These are phyloP conservation scores for Aspergillus sojae DNA, from an alignment of 2,329 filamentous ascomycete genomes.

Conservation along the genomic window DNA sequence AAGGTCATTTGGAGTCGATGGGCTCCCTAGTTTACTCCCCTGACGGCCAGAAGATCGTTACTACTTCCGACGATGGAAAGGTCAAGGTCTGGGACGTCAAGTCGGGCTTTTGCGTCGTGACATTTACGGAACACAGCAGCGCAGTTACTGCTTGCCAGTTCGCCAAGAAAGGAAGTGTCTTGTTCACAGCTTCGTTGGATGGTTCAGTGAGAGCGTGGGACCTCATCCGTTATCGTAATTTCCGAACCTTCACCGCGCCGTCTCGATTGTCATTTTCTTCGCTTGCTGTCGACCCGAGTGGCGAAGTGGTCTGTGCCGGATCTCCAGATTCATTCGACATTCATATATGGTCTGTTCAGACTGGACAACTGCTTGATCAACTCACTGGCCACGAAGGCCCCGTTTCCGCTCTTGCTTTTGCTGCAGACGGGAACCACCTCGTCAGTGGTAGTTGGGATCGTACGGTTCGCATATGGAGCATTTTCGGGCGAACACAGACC, in stretches of 20 bases:
- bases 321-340: slow-evolving; percentile 96
- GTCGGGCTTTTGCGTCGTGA: slow-evolving; percentile 96
- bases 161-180: slow-evolving; percentile 88
- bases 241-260: slow-evolving; percentile 94
- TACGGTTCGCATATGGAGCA: slow-evolving; percentile 93
- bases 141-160: slow-evolving; percentile 93
- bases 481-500: slow-evolving; percentile 91
- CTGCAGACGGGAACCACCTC: slow-evolving; percentile 79
- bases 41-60: slow-evolving; percentile 89
- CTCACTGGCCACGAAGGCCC: slow-evolving; percentile 92
- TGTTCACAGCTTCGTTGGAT: slow-evolving; percentile 94
- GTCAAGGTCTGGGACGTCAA: slow-evolving; percentile 98
- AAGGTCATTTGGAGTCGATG: slow-evolving; percentile 95
- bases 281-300: slow-evolving; percentile 93
- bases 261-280: slow-evolving; percentile 90
- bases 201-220: slow-evolving; percentile 96
- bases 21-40: slow-evolving; percentile 92
- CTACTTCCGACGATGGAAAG: slow-evolving; percentile 93
- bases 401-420: slow-evolving; percentile 83
- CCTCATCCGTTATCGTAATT: slow-evolving; percentile 92
- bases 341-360: slow-evolving; percentile 98
- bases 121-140: slow-evolving; percentile 94
- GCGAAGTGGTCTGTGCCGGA: slow-evolving; percentile 92
- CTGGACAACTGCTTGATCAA: slow-evolving; percentile 88
- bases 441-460: slow-evolving; percentile 96